These are phyloP conservation scores for Aspergillus unguis DNA, from an alignment of 2,329 filamentous ascomycete species.

Conservation along the genomic window DNA sequence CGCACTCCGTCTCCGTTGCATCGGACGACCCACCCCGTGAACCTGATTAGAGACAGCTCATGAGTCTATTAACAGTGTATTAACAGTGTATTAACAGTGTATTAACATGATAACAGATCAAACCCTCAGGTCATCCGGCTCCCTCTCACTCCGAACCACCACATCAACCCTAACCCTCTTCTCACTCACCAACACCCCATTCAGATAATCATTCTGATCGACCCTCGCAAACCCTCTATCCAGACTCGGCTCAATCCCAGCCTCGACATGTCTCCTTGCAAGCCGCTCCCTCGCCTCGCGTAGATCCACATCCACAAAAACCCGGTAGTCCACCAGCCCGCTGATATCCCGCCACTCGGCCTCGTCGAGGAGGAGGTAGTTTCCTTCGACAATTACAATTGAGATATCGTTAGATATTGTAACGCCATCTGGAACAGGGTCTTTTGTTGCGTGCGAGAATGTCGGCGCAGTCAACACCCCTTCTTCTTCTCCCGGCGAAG, in stretches of 20 bases:
- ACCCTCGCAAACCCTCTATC: slow-evolving; percentile 36
- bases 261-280: slow-evolving; percentile 37
- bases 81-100: too few relatives aligned
- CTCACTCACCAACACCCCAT: slow-evolving; percentile 30
- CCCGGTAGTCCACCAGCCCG: slow-evolving; percentile 42
- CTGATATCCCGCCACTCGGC: slow-evolving; percentile 11
- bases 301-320: slow-evolving; percentile 42
- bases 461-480: slow-evolving; percentile 28
- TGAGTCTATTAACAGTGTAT: too few relatives aligned
- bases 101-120: neutral
- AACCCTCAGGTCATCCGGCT: neutral
- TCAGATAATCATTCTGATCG: slow-evolving; percentile 40
- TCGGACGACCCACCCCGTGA: neutral
- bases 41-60: too few relatives aligned
- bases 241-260: slow-evolving; percentile 41
- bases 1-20: neutral
- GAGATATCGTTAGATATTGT: slow-evolving; percentile 22
- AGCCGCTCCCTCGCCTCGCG: slow-evolving; percentile 36
- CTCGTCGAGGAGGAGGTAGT: slow-evolving; percentile 25
- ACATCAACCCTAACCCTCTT: slow-evolving; percentile 27
- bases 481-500: neutral
- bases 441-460: slow-evolving; percentile 37
- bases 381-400: slow-evolving; percentile 26
- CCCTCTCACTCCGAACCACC: slow-evolving; percentile 23
- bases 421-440: slow-evolving; percentile 30